A percentile compares a stretch with the other conserved stretches of the same genome.
Conservation (phyloP, 2,329 filamentous ascomycete genomes). For the Aspergillus quadricinctus region DNA sequence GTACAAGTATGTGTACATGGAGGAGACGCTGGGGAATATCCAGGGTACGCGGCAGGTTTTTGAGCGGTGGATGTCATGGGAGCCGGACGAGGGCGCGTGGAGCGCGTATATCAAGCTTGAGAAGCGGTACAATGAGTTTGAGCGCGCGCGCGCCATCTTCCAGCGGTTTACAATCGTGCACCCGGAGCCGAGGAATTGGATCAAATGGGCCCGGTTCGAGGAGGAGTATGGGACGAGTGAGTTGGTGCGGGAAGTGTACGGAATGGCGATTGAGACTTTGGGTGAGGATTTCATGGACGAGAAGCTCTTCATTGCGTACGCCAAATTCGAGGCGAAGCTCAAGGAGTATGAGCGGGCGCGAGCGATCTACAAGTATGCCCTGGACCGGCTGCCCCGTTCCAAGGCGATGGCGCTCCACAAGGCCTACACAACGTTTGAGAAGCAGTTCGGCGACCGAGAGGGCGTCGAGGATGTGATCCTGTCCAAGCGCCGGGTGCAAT, state of each 20-base stretch:
- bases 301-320: slow-evolving; percentile 90
- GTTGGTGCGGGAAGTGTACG: slow-evolving; percentile 86
- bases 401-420: slow-evolving; percentile 83
- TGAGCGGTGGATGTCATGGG: slow-evolving; percentile 98
- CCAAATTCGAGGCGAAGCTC: slow-evolving; percentile 88
- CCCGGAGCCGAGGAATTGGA: slow-evolving; percentile 93
- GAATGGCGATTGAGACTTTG: slow-evolving; percentile 78
- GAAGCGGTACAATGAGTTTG: slow-evolving; percentile 89
- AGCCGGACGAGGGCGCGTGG: slow-evolving; percentile 94
- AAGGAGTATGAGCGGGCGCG: slow-evolving; percentile 92
- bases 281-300: slow-evolving; percentile 97
- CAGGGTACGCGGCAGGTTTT: slow-evolving; percentile 90
- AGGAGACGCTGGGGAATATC: slow-evolving; percentile 94
- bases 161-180: slow-evolving; percentile 87
- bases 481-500: slow-evolving; percentile 87
- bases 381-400: slow-evolving; percentile 85
- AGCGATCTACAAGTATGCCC: slow-evolving; percentile 93
- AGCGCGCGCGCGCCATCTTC: slow-evolving; percentile 85
- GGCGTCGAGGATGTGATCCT: slow-evolving; percentile 93
- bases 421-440: slow-evolving; percentile 95
- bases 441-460: slow-evolving; percentile 90
- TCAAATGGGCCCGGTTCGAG: slow-evolving; percentile 97
- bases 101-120: slow-evolving; percentile 94
- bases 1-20: slow-evolving; percentile 99
- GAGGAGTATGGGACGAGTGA: slow-evolving; percentile 93